Conservation (phyloP, 2,329 filamentous ascomycete genomes). For the Aspergillus pseudoterreus region DNA sequence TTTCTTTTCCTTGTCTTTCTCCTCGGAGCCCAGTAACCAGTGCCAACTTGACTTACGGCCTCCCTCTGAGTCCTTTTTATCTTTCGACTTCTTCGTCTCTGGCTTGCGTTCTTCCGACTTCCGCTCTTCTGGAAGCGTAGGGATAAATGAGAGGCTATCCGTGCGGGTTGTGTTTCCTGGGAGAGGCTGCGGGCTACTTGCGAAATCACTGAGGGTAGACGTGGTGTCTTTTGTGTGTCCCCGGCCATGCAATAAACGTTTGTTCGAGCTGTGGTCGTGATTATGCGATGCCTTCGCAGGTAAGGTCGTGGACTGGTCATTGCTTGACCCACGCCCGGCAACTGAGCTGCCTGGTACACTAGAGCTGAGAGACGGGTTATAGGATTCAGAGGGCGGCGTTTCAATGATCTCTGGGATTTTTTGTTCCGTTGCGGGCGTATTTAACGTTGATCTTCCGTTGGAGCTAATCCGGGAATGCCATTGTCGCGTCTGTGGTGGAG, state of each 20-base stretch:
- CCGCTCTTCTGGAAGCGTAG: slow-evolving; percentile 65
- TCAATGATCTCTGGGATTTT: slow-evolving; percentile 59
- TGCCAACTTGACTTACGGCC: slow-evolving; percentile 73
- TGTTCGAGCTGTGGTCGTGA: slow-evolving; percentile 25
- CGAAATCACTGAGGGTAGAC: slow-evolving; percentile 62
- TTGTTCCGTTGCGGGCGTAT: slow-evolving; percentile 46
- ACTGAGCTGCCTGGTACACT: slow-evolving; percentile 33
- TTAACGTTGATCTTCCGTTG: slow-evolving; percentile 54
- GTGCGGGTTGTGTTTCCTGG: slow-evolving; percentile 69
- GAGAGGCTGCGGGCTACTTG: slow-evolving; percentile 63
- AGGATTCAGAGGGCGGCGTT: slow-evolving; percentile 54
- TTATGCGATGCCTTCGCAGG: slow-evolving; percentile 38
- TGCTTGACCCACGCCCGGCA: slow-evolving; percentile 52
- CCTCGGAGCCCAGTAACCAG: slow-evolving; percentile 72
- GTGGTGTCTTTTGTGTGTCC: slow-evolving; percentile 36
- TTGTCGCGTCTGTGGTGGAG: slow-evolving; percentile 40
- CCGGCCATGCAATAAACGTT: slow-evolving; percentile 28
- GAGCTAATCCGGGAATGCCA: slow-evolving; percentile 57
- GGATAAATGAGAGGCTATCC: slow-evolving; percentile 75
- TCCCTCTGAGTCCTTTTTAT: slow-evolving; percentile 69
- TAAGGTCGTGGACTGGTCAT: slow-evolving; percentile 46
- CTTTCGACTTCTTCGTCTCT: slow-evolving; percentile 62
- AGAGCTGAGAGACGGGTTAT: slow-evolving; percentile 19
- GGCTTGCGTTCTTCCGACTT: slow-evolving; percentile 61
- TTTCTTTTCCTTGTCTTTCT: slow-evolving; percentile 60